Conservation (phyloP, 2,329 filamentous ascomycete genomes). For the Alternaria tenuissima region DNA sequence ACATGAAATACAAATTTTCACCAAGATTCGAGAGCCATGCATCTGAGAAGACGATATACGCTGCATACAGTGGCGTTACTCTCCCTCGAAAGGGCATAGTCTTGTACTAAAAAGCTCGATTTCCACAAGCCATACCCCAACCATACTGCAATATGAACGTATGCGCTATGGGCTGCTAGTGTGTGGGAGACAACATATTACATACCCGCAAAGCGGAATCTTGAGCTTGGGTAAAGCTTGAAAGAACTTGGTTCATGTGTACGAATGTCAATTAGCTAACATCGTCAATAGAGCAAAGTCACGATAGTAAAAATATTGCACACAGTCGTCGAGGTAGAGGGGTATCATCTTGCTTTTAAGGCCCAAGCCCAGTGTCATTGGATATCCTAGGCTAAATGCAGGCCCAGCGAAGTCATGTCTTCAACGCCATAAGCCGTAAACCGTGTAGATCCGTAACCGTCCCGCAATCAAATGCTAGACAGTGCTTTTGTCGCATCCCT, state of each 20-base stretch:
- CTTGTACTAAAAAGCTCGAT: not conserved
- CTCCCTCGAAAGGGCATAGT: not conserved
- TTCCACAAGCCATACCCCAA: not conserved
- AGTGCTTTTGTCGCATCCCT: constrained; percentile 19
- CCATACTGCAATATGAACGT: no score
- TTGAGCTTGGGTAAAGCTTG: no score
- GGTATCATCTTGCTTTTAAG: constrained; percentile 45
- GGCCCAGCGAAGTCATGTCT: constrained; percentile 40
- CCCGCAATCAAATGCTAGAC: constrained; percentile 38
- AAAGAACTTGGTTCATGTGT: no score
- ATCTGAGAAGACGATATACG: not conserved
- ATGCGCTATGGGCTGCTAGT: no score
- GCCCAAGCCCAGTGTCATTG: constrained; percentile 46
- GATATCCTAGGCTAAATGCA: constrained; percentile 43
- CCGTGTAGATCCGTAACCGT: constrained; percentile 40
- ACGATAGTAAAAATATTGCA: not conserved
- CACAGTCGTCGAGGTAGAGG: constrained; percentile 4
- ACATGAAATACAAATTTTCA: not conserved
- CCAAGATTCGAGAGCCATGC: not conserved
- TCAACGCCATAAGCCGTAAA: constrained; percentile 51
- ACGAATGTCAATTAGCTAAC: no score
- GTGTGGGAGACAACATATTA: no score
- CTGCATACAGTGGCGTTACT: not conserved
- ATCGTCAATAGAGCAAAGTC: not conserved
- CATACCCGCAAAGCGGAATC: no score